Percentiles rank a stretch among this genome's conserved stretches.
Evolutionary conservation across 805 yeast genomes (phyloP).

Genomic region (Huiozyma sinensis): DNA sequence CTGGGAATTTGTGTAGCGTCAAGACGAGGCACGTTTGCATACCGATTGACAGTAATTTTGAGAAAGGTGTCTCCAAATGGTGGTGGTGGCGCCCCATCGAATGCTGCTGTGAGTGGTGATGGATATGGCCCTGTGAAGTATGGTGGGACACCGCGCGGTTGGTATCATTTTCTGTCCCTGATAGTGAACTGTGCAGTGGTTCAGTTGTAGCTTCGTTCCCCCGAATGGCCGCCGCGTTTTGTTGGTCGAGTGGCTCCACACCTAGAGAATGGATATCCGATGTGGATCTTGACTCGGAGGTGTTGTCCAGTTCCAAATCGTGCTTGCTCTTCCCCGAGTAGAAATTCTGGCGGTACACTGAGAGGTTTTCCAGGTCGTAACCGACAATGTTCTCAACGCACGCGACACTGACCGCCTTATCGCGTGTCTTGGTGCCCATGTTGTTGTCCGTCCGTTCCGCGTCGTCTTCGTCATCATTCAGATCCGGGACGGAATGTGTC

Average conservation of each 20-base stretch:
- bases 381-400: slow-evolving; percentile 29
- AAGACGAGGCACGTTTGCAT: slow-evolving; percentile 83
- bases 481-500: not conserved
- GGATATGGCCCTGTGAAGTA: not conserved
- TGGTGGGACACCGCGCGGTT: not conserved
- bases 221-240: too few species aligned
- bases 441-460: not conserved
- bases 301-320: not conserved
- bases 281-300: not conserved
- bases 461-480: not conserved
- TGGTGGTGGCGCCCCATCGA: slow-evolving; percentile 49
- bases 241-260: not conserved
- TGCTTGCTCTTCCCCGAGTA: slow-evolving; percentile 6
- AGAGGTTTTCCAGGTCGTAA: slow-evolving; percentile 27
- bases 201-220: not conserved
- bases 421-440: not conserved
- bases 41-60: slow-evolving; percentile 76
- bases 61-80: slow-evolving; percentile 64
- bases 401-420: slow-evolving; percentile 7
- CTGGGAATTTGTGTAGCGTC: slow-evolving; percentile 85
- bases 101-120: not conserved
- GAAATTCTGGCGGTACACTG: slow-evolving; percentile 25
- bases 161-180: not conserved
- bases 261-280: not conserved
- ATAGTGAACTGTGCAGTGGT: not conserved